A percentile compares a stretch with the other conserved stretches of the same genome.
Conservation (phyloP, 192 early-diverging fungal genomes). For the Lobosporangium transversale region DNA sequence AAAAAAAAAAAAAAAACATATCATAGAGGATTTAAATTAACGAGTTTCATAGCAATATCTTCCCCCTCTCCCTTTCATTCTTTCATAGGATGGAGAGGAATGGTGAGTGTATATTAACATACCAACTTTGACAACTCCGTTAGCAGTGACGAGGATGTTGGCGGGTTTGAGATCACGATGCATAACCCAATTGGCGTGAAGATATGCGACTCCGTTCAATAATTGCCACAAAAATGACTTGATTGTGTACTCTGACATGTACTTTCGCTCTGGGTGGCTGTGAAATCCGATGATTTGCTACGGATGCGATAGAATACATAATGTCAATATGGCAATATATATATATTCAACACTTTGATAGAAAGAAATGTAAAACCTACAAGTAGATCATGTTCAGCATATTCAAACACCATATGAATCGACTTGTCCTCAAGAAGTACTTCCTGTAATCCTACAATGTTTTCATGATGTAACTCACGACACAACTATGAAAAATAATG, state of each 20-base stretch:
- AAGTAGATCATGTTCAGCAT: slow-evolving; percentile 93
- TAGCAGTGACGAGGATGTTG: slow-evolving; percentile 88
- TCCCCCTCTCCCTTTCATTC: no score
- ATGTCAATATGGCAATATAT: neutral
- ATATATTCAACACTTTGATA: neutral
- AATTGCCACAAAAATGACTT: slow-evolving; percentile 93
- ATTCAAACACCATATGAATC: slow-evolving; percentile 97
- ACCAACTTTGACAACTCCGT: slow-evolving; percentile 91
- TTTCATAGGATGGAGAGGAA: no score
- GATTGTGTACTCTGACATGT: slow-evolving; percentile 83
- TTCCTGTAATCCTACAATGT: slow-evolving; percentile 87
- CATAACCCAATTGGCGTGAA: slow-evolving; percentile 87
- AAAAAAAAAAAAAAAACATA: neutral
- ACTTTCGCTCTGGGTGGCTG: slow-evolving; percentile 78
- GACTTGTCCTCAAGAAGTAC: slow-evolving; percentile 92
- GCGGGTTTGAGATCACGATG: slow-evolving; percentile 96
- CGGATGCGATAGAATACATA: neutral
- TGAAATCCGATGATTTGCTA: slow-evolving; percentile 94
- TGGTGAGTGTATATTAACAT: no score
- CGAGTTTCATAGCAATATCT: neutral
- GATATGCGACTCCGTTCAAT: slow-evolving; percentile 85
- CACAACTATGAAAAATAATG: slow-evolving; percentile 68
- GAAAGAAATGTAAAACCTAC: slow-evolving; percentile 53
- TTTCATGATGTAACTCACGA: slow-evolving; percentile 89
- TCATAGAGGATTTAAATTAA: neutral